A percentile compares a stretch with the other conserved stretches of the same genome.
Conservation (phyloP, 2,329 filamentous ascomycete species). For the Parastagonospora nodorum region DNA sequence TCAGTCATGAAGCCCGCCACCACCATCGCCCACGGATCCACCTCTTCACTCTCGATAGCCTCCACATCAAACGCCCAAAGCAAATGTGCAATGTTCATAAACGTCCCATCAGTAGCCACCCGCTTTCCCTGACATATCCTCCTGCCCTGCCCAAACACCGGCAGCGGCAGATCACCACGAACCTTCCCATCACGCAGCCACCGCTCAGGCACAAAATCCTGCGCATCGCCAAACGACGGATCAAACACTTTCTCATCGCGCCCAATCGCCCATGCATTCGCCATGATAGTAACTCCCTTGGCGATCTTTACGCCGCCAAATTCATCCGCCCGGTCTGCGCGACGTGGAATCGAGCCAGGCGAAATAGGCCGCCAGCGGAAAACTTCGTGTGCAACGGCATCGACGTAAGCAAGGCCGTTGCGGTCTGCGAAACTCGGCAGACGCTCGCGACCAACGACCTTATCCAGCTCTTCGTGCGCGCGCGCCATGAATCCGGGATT, state of each 20-base stretch:
- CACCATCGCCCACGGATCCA: conserved; percentile 11
- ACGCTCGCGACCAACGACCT: conserved; percentile 8
- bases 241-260: conserved; percentile 14
- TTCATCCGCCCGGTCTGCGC: conserved; percentile 8
- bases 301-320: conserved; percentile 7
- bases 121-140: conserved; percentile 15
- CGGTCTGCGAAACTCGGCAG: conserved; percentile 9
- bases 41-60: conserved; percentile 2
- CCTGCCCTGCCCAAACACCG: conserved; percentile 13
- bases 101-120: conserved; percentile 12
- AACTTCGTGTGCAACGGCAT: conserved; percentile 9
- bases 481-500: conserved; percentile 2
- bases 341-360: conserved; percentile 12
- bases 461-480: conserved; percentile 8
- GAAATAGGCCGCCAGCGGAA: conserved; percentile 14
- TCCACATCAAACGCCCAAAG: conserved; percentile 12
- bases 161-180: conserved; percentile 9
- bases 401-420: conserved; percentile 6
- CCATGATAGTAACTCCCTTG: conserved; percentile 13
- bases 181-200: conserved; percentile 11
- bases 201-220: conserved; percentile 12
- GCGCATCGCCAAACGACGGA: background rate
- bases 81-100: conserved; percentile 8
- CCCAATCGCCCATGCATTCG: conserved; percentile 13
- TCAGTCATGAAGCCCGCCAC: conserved; percentile 14